Percentiles rank a stretch among this genome's conserved stretches.
These are phyloP conservation scores for Evernia prunastri DNA, from an alignment of 495 filamentous ascomycete species.

Conservation along the genomic window DNA sequence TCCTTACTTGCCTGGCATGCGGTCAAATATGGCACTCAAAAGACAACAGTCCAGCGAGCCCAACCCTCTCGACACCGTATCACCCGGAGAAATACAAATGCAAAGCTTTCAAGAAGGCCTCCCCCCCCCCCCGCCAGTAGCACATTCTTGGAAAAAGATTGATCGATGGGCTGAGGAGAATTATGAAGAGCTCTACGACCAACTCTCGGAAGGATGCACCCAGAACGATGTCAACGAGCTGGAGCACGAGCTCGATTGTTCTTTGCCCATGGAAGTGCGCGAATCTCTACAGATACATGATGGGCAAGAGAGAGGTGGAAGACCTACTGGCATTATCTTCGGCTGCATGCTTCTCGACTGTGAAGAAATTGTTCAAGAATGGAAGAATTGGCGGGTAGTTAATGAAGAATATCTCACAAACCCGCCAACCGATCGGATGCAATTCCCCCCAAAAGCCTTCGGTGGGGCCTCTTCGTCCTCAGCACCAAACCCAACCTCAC, in stretches of 20 bases:
- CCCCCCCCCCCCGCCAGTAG: constrained; percentile 79
- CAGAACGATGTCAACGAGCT: constrained; percentile 94
- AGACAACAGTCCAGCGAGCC: constrained; percentile 45
- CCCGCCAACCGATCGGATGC: constrained; percentile 48
- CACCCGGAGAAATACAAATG: constrained; percentile 84
- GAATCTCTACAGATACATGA: constrained; percentile 90
- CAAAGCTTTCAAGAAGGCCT: constrained; percentile 90
- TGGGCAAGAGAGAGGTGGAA: constrained; percentile 88
- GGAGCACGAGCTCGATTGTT: constrained; percentile 93
- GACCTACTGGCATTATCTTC: constrained; percentile 89
- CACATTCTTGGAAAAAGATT: constrained; percentile 88
- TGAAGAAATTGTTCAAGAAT: constrained; percentile 97
- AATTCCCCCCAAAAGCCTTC: constrained; percentile 59
- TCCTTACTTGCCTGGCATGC: constrained; percentile 87
- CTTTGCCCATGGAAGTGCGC: constrained; percentile 84
- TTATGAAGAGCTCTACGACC: constrained; percentile 89
- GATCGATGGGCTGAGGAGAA: constrained; percentile 91
- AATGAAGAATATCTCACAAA: constrained; percentile 76
- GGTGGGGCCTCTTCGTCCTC: constrained; percentile 56
- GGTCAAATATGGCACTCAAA: constrained; percentile 60
- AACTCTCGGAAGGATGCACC: constrained; percentile 84
- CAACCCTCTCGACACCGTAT: constrained; percentile 59
- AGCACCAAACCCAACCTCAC: constrained; percentile 38
- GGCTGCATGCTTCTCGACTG: constrained; percentile 93
- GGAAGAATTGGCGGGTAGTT: constrained; percentile 91